These are phyloP conservation scores for Globisporangium iwayamae DNA, from an alignment of 352 stramenopile species.

Conservation along the genomic window DNA sequence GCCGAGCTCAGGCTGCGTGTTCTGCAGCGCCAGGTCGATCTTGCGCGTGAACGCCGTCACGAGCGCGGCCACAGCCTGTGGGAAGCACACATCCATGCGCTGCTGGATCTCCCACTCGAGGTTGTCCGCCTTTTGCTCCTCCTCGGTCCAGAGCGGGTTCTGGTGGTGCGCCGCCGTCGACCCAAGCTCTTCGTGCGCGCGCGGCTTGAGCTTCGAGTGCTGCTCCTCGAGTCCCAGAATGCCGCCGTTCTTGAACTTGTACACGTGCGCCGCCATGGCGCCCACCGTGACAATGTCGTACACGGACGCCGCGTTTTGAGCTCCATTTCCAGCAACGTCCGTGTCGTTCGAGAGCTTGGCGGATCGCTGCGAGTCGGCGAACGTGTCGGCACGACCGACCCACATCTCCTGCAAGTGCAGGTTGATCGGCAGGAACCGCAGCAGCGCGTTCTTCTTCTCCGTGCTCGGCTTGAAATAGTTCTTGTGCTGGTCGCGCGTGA, in stretches of 20 bases:
- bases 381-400: constrained; percentile 56
- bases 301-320: constrained; percentile 23
- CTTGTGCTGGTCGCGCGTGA: constrained; percentile 65
- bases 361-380: constrained; percentile 29
- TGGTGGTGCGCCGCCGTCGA: constrained; percentile 49
- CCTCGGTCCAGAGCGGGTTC: constrained; percentile 75
- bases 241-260: constrained; percentile 87
- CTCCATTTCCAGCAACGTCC: constrained; percentile 12
- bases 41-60: constrained; percentile 84
- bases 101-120: constrained; percentile 76
- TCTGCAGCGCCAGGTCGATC: constrained; percentile 71
- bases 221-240: constrained; percentile 75
- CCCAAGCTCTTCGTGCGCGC: constrained; percentile 44
- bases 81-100: constrained; percentile 84
- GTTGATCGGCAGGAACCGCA: constrained; percentile 84
- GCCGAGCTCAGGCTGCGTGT: constrained; percentile 36
- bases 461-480: constrained; percentile 86
- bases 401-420: constrained; percentile 87
- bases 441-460: constrained; percentile 76
- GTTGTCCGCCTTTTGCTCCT: constrained; percentile 76
- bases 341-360: constrained; percentile 27
- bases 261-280: constrained; percentile 82
- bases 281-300: constrained; percentile 87
- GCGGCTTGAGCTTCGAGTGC: constrained; percentile 64
- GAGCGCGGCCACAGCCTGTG: constrained; percentile 69